These are phyloP conservation scores for Aurifilum marmelostoma DNA, from an alignment of 2,329 filamentous ascomycete species.

Conservation along the genomic window DNA sequence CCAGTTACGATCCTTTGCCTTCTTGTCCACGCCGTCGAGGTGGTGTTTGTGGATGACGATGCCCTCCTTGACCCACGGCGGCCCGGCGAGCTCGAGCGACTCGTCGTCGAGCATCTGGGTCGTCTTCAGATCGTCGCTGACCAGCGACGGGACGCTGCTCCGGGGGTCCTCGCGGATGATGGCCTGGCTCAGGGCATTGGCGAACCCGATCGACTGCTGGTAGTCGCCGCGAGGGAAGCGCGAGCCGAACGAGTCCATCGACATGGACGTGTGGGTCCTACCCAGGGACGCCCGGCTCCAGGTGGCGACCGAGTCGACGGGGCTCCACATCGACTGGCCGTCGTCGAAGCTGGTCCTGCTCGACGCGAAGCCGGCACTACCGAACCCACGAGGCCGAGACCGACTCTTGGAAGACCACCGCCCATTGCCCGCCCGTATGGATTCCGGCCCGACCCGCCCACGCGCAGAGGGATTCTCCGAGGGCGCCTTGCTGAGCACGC, in stretches of 20 bases:
- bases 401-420: conserved; percentile 86
- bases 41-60: conserved; percentile 97
- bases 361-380: conserved; percentile 80
- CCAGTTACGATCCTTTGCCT: conserved; percentile 94
- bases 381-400: conserved; percentile 76
- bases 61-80: conserved; percentile 98
- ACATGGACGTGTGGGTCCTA: conserved; percentile 88
- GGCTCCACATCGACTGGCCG: conserved; percentile 86
- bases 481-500: conserved; percentile 88
- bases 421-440: conserved; percentile 55
- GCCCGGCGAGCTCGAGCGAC: conserved; percentile 84
- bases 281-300: conserved; percentile 95
- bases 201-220: conserved; percentile 96
- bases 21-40: conserved; percentile 85
- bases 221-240: conserved; percentile 78
- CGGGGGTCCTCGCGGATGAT: conserved; percentile 86
- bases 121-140: conserved; percentile 63
- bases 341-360: conserved; percentile 96
- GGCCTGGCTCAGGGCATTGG: conserved; percentile 92
- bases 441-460: conserved; percentile 67
- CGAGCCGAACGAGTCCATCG: conserved; percentile 86
- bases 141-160: conserved; percentile 50
- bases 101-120: conserved; percentile 86
- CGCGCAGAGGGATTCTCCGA: conserved; percentile 77
- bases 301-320: conserved; percentile 80